Conservation (phyloP, 108 stramenopile genomes). For the Skeletonema menzelii region DNA sequence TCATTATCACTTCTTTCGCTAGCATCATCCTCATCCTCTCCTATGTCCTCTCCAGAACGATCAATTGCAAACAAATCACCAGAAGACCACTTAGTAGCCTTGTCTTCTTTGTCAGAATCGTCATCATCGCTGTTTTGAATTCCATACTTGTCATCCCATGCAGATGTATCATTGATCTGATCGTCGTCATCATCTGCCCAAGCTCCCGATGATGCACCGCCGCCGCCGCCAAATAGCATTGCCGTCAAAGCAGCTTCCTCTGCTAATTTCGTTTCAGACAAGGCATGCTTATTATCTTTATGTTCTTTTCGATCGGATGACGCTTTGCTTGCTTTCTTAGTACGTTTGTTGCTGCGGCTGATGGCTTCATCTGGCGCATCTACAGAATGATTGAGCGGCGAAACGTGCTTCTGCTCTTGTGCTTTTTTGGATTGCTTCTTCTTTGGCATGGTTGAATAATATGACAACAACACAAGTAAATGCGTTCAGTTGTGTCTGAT, state of each 20-base stretch:
- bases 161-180: conserved; percentile 8
- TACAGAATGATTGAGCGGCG: conserved; percentile 11
- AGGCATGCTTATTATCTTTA: not conserved
- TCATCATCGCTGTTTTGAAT: conserved; percentile 5
- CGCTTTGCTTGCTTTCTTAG: not conserved
- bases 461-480: not conserved
- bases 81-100: not conserved
- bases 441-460: not conserved
- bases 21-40: conserved; percentile 24
- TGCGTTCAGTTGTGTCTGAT: not conserved
- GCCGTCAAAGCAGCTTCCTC: conserved; percentile 27
- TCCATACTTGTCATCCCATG: not conserved
- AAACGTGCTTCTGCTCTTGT: not conserved
- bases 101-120: not conserved
- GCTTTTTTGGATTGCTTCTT: not conserved
- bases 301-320: conserved; percentile 8
- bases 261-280: conserved; percentile 20
- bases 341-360: not conserved
- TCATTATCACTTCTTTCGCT: conserved; percentile 4
- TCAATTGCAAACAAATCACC: conserved; percentile 39
- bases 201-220: not conserved
- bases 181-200: conserved; percentile 11
- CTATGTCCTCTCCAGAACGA: conserved; percentile 32
- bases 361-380: not conserved
- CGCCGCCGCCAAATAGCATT: conserved; percentile 24